phyloP scores from a whole-genome alignment of 768 basidiomycete genomes.

The Nevesoporus exiguus region DNA sequence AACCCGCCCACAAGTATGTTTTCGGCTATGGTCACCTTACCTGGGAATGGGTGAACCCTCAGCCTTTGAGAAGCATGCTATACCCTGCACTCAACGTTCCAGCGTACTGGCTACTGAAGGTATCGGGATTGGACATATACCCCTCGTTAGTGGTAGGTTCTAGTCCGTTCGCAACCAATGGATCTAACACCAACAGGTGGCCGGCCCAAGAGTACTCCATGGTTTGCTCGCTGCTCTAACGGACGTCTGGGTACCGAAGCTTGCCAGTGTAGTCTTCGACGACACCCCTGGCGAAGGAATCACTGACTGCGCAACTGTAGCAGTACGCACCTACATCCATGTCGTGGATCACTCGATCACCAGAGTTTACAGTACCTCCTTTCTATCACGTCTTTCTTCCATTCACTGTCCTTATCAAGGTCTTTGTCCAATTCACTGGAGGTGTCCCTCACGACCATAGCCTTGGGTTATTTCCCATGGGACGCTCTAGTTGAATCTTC shows the following conservation, averaged over 20 bases:
- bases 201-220: slow-evolving; percentile 71
- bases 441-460: slow-evolving; percentile 77
- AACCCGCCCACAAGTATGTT: slow-evolving; percentile 84
- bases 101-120: slow-evolving; percentile 67
- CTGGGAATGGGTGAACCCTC: slow-evolving; percentile 86
- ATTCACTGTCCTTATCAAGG: slow-evolving; percentile 78
- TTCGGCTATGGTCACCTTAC: slow-evolving; percentile 91
- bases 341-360: not conserved
- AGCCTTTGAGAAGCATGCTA: slow-evolving; percentile 73
- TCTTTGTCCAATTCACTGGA: slow-evolving; percentile 93
- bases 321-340: slow-evolving; percentile 48
- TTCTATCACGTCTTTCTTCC: slow-evolving; percentile 84
- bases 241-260: slow-evolving; percentile 67
- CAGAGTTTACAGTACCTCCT: slow-evolving; percentile 57
- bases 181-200: slow-evolving; percentile 45
- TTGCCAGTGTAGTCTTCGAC: slow-evolving; percentile 59
- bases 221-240: slow-evolving; percentile 75
- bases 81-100: slow-evolving; percentile 83
- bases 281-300: slow-evolving; percentile 37
- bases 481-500: slow-evolving; percentile 35
- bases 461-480: slow-evolving; percentile 80
- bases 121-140: slow-evolving; percentile 47
- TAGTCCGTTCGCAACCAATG: not conserved
- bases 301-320: slow-evolving; percentile 39
- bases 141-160: slow-evolving; percentile 60